Evolutionary conservation across 257 asterid genomes (phyloP).

Genomic region (Forsythia viridissima): DNA sequence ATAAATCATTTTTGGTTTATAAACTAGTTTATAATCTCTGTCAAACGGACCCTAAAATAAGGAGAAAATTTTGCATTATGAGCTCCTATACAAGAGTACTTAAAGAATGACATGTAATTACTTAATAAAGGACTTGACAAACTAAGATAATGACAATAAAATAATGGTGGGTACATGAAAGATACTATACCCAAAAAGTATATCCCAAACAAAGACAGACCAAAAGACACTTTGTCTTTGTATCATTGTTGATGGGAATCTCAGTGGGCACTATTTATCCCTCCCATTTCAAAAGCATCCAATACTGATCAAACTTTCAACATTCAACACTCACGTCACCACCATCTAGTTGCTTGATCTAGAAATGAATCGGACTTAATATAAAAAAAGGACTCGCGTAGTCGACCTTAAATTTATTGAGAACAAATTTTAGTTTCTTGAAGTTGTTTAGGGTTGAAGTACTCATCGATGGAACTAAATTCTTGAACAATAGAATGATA

Average conservation of each 20-base stretch:
- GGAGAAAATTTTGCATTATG: not conserved
- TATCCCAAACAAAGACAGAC: not conserved
- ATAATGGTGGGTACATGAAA: conserved; percentile 9
- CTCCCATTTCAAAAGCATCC: not conserved
- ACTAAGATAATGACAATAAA: conserved; percentile 23
- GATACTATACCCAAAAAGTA: not conserved
- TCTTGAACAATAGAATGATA: not conserved
- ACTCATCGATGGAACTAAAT: not conserved
- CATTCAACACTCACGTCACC: not conserved
- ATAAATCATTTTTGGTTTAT: too few relatives aligned
- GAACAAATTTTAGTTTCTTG: not conserved
- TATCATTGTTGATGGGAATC: conserved; percentile 17
- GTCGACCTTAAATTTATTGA: not conserved
- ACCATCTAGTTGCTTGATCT: not conserved
- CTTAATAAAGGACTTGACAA: not conserved
- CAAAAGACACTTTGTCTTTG: not conserved
- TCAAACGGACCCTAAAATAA: too few relatives aligned
- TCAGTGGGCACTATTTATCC: conserved; percentile 5
- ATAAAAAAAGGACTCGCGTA: not conserved
- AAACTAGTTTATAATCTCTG: too few relatives aligned
- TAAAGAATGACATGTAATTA: conserved; percentile 14
- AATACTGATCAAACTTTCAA: not conserved
- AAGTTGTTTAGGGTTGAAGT: not conserved
- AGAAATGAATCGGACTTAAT: not conserved
- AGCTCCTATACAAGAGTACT: not conserved